These are phyloP conservation scores for Sporothrix variecibatus DNA, from an alignment of 2,329 filamentous ascomycete genomes.

Conservation along the genomic window DNA sequence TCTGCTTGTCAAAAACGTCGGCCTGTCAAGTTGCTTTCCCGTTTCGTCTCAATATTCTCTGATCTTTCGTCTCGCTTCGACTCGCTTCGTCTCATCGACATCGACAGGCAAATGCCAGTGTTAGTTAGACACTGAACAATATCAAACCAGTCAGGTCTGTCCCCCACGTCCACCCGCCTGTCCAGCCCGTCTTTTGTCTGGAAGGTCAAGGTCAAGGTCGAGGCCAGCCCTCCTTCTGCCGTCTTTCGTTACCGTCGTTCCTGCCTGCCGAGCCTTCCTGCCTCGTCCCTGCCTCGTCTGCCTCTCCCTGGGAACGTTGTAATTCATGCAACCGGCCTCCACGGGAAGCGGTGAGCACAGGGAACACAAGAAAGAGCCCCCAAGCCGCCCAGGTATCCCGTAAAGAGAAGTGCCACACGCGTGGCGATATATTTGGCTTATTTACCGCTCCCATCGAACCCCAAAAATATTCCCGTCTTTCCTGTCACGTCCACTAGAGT, in stretches of 20 bases:
- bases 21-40: not conserved
- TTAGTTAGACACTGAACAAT: not conserved
- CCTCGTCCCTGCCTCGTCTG: not conserved
- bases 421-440: not conserved
- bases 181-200: not conserved
- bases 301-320: not conserved
- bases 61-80: not conserved
- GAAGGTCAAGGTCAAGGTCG: not conserved
- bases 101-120: not conserved
- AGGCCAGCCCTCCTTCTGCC: not conserved
- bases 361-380: not conserved
- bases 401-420: not conserved
- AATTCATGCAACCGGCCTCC: not conserved
- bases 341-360: not conserved
- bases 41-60: not conserved
- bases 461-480: not conserved
- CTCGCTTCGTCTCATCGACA: conserved; percentile 8
- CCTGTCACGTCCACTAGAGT: not conserved
- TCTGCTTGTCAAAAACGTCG: not conserved
- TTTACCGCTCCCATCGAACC: not conserved
- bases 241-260: not conserved
- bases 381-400: not conserved
- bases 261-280: not conserved
- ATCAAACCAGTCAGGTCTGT: not conserved
- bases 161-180: not conserved